Conservation (phyloP, 257 asterid genomes). For the Avicennia marina region DNA sequence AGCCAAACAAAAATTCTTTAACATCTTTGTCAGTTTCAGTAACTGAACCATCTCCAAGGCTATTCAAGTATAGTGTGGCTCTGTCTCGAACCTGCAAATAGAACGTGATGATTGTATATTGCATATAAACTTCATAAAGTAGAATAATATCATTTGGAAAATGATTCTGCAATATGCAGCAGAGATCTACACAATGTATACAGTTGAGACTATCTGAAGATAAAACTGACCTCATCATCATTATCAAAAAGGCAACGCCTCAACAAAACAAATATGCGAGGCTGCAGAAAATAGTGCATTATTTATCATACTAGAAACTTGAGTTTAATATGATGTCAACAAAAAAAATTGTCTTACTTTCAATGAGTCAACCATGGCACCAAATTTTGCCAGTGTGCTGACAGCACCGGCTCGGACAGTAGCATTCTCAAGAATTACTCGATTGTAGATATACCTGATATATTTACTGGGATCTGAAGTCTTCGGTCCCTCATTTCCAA, state of each 20-base stretch:
- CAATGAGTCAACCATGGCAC: slow-evolving; percentile 69
- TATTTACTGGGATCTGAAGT: slow-evolving; percentile 84
- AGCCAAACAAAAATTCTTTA: slow-evolving; percentile 86
- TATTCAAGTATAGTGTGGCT: slow-evolving; percentile 96
- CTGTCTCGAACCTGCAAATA: slow-evolving; percentile 87
- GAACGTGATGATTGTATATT: slow-evolving; percentile 3
- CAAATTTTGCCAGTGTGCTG: slow-evolving; percentile 85
- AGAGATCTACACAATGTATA: neutral
- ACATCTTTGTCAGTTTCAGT: slow-evolving; percentile 82
- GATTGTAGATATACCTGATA: slow-evolving; percentile 71
- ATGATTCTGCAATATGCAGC: neutral
- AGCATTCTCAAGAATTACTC: slow-evolving; percentile 83
- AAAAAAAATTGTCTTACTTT: slow-evolving; percentile 38
- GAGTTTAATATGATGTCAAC: neutral
- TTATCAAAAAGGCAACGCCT: slow-evolving; percentile 74
- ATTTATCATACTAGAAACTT: slow-evolving; percentile 16
- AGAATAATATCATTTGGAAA: neutral
- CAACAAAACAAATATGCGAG: slow-evolving; percentile 66
- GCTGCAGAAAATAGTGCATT: slow-evolving; percentile 45
- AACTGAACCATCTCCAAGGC: slow-evolving; percentile 91
- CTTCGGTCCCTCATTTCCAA: slow-evolving; percentile 91
- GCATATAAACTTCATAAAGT: slow-evolving; percentile 10
- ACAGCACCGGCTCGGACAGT: slow-evolving; percentile 93
- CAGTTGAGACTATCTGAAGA: neutral
- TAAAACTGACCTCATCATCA: slow-evolving; percentile 75